phyloP scores from a whole-genome alignment of 2,329 filamentous ascomycete genomes.

The Fusarium sp. region DNA sequence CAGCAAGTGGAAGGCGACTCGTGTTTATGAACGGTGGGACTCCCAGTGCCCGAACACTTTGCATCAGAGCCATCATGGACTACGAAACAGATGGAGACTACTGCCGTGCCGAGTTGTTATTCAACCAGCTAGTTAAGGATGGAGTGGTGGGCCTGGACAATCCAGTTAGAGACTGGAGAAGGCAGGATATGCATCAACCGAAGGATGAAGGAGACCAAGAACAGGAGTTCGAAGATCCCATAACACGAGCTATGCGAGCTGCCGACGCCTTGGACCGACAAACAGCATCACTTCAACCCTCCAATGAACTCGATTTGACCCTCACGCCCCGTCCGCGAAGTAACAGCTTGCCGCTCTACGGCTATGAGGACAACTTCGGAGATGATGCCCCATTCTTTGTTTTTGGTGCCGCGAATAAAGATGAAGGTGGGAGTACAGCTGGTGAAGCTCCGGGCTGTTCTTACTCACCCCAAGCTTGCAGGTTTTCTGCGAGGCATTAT shows the following conservation, averaged over 20 bases:
- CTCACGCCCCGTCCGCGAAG: slow-evolving; percentile 54
- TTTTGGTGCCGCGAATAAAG: slow-evolving; percentile 52
- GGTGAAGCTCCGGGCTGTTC: slow-evolving; percentile 26
- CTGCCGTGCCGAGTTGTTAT: slow-evolving; percentile 60
- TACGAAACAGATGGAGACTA: slow-evolving; percentile 61
- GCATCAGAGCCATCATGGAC: slow-evolving; percentile 63
- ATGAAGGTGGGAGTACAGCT: slow-evolving; percentile 32
- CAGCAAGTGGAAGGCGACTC: slow-evolving; percentile 58
- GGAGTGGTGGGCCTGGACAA: slow-evolving; percentile 54
- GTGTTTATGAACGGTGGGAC: slow-evolving; percentile 71
- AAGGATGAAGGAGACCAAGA: slow-evolving; percentile 24
- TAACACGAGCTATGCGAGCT: slow-evolving; percentile 64
- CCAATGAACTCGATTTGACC: slow-evolving; percentile 59
- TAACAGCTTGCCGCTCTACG: slow-evolving; percentile 60
- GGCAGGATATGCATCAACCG: slow-evolving; percentile 30
- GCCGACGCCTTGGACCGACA: slow-evolving; percentile 66
- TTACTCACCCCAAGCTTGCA: slow-evolving; percentile 34
- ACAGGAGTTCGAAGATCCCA: slow-evolving; percentile 56
- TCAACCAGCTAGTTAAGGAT: slow-evolving; percentile 59
- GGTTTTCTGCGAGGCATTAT: slow-evolving; percentile 44
- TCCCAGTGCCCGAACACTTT: slow-evolving; percentile 62
- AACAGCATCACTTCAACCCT: slow-evolving; percentile 63
- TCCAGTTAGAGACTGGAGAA: slow-evolving; percentile 35
- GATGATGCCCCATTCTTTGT: slow-evolving; percentile 59
- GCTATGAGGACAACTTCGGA: slow-evolving; percentile 54